A percentile compares a stretch with the other conserved stretches of the same genome.
phyloP scores from a whole-genome alignment of 805 yeast species.

The Candida ipomoeae region DNA sequence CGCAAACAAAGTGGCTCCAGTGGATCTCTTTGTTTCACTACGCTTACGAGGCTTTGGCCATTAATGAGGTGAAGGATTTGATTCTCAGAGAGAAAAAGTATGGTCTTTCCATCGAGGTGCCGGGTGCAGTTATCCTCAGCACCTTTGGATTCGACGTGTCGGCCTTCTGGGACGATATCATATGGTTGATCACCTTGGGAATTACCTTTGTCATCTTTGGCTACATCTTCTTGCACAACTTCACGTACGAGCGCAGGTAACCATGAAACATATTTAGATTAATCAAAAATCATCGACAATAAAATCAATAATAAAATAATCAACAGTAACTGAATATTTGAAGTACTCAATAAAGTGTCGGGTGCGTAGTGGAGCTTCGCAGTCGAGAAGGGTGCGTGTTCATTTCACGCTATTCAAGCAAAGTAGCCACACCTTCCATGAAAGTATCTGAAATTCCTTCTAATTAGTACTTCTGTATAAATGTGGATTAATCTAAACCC shows the following conservation, averaged over 20 bases:
- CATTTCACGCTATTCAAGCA: too few species aligned
- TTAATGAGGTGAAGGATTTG: constrained; percentile 87
- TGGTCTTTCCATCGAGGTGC: constrained; percentile 91
- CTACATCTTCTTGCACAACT: constrained; percentile 65
- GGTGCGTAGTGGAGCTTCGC: too few species aligned
- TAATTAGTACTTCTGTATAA: background rate
- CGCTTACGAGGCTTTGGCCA: constrained; percentile 88
- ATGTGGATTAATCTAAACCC: background rate
- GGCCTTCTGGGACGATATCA: constrained; percentile 65
- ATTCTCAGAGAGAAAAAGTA: constrained; percentile 82
- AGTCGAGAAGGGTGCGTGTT: too few species aligned
- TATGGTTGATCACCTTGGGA: constrained; percentile 55
- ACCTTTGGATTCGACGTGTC: constrained; percentile 91
- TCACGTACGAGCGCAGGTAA: constrained; percentile 71
- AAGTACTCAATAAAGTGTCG: too few species aligned
- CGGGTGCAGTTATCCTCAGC: constrained; percentile 94
- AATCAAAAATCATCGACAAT: background rate
- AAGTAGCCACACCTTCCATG: constrained; percentile 32
- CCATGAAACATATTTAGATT: too few species aligned
- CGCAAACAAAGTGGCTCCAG: constrained; percentile 67
- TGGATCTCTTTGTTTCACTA: constrained; percentile 89
- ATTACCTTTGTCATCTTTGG: constrained; percentile 61
- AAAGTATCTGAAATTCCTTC: constrained; percentile 47
- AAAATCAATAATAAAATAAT: too few species aligned
- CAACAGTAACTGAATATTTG: too few species aligned